These are phyloP conservation scores for Knufia petricola DNA, from an alignment of 2,329 filamentous ascomycete species.

Conservation along the genomic window DNA sequence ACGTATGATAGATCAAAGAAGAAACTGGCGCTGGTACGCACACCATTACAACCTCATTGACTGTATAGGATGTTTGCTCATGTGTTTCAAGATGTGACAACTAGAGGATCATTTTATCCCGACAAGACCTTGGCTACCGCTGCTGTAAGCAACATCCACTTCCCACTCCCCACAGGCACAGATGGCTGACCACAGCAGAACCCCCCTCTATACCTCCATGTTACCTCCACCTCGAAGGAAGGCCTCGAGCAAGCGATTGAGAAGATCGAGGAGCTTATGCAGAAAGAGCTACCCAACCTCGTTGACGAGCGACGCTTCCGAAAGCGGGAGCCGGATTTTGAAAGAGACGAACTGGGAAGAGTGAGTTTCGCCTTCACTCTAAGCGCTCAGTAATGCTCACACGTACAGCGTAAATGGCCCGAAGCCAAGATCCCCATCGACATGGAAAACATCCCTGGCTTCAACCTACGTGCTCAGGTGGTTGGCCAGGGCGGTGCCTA, in stretches of 20 bases:
- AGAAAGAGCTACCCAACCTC: constrained; percentile 87
- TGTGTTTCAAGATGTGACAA: constrained; percentile 86
- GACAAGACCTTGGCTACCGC: constrained; percentile 96
- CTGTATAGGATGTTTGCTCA: constrained; percentile 49
- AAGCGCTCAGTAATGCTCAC: not conserved
- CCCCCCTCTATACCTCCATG: constrained; percentile 86
- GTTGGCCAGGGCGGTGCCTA: constrained; percentile 90
- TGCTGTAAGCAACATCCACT: constrained; percentile 52
- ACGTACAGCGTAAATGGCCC: constrained; percentile 83
- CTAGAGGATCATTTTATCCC: constrained; percentile 88
- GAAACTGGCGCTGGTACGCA: constrained; percentile 99
- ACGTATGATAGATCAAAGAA: constrained; percentile 96
- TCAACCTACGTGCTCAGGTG: constrained; percentile 92
- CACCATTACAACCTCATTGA: constrained; percentile 40
- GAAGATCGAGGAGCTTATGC: constrained; percentile 90
- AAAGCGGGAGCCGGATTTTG: constrained; percentile 71
- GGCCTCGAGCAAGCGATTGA: constrained; percentile 81
- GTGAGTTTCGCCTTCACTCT: constrained; percentile 41
- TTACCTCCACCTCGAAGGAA: constrained; percentile 84
- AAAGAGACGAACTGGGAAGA: constrained; percentile 82
- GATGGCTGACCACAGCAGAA: constrained; percentile 46
- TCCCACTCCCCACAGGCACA: constrained; percentile 7
- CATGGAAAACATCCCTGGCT: constrained; percentile 83
- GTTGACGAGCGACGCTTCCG: constrained; percentile 91
- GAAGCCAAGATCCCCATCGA: constrained; percentile 89